A percentile compares a stretch with the other conserved stretches of the same genome.
Evolutionary conservation across 805 yeast genomes (phyloP).

Genomic region (Hanseniaspora lindneri): DNA sequence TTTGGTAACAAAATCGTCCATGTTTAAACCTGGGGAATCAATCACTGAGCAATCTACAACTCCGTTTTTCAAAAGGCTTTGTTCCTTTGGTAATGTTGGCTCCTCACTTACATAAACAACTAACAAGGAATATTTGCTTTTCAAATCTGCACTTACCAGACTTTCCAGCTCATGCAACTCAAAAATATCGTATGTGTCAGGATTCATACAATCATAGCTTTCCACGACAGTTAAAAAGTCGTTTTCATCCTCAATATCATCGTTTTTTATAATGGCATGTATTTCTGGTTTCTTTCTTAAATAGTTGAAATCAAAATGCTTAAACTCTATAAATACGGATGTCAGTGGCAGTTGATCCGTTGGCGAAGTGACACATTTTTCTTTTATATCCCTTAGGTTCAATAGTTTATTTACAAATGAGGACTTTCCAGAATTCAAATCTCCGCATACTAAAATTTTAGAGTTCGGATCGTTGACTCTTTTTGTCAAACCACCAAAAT

Average conservation of each 20-base stretch:
- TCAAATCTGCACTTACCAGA: slow-evolving; percentile 59
- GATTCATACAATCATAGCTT: slow-evolving; percentile 34
- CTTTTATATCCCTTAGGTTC: slow-evolving; percentile 47
- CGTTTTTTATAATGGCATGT: slow-evolving; percentile 61
- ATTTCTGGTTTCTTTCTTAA: slow-evolving; percentile 76
- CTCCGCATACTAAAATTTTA: slow-evolving; percentile 93
- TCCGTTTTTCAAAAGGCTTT: slow-evolving; percentile 73
- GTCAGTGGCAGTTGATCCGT: slow-evolving; percentile 98
- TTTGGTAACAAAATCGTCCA: slow-evolving; percentile 87
- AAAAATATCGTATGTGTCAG: slow-evolving; percentile 49
- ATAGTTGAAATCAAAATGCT: slow-evolving; percentile 52
- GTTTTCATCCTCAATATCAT: slow-evolving; percentile 20
- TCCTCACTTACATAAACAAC: slow-evolving; percentile 71
- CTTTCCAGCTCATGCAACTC: slow-evolving; percentile 41
- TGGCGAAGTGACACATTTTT: slow-evolving; percentile 33
- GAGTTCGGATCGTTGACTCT: slow-evolving; percentile 86
- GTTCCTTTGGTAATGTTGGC: slow-evolving; percentile 34
- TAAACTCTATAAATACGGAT: slow-evolving; percentile 85
- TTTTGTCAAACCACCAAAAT: slow-evolving; percentile 57
- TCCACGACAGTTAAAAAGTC: slow-evolving; percentile 27
- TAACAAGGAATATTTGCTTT: slow-evolving; percentile 58
- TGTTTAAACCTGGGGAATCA: slow-evolving; percentile 94
- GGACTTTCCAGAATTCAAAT: slow-evolving; percentile 90
- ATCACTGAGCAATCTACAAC: slow-evolving; percentile 83
- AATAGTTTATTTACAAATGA: slow-evolving; percentile 87